Conservation (phyloP, 2,329 filamentous ascomycete species). For the Aspergillus melleus region DNA sequence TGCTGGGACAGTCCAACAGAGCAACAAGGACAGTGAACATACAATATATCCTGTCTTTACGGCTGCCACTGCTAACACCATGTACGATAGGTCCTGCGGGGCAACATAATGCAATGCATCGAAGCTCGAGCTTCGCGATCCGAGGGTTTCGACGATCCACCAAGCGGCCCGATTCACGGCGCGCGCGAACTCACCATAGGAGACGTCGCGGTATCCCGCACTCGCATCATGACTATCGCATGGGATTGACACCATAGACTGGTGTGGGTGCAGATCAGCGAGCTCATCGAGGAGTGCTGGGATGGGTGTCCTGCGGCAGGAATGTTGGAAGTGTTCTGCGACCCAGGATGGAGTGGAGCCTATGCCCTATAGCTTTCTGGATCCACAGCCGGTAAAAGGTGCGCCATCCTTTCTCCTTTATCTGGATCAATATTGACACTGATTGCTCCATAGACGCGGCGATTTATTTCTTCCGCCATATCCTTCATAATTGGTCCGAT, state of each 20-base stretch:
- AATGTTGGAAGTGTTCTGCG: not conserved
- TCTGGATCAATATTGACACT: not conserved
- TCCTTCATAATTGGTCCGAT: conserved; percentile 1
- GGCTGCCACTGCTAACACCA: not conserved
- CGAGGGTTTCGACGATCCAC: not conserved
- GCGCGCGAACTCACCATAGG: not conserved
- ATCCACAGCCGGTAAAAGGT: not conserved
- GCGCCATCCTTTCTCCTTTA: not conserved
- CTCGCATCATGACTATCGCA: not conserved
- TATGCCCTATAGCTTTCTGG: conserved; percentile 1
- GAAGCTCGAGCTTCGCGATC: not conserved
- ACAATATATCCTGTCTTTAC: not conserved
- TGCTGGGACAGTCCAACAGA: not conserved
- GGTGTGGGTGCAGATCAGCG: not conserved
- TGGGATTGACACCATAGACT: not conserved
- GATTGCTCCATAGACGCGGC: not conserved
- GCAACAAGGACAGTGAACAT: not conserved
- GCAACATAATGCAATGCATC: not conserved
- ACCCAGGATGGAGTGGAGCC: not conserved
- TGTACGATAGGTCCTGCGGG: not conserved
- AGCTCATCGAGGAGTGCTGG: not conserved
- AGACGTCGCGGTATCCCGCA: not conserved
- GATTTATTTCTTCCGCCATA: conserved; percentile 4
- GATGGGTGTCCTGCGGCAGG: not conserved
- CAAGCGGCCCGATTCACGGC: not conserved